Evolutionary conservation across 345 rosid genomes (phyloP), one percentile per base, ranked within the genome.

Genomic region (Brassica juncea): DNA sequence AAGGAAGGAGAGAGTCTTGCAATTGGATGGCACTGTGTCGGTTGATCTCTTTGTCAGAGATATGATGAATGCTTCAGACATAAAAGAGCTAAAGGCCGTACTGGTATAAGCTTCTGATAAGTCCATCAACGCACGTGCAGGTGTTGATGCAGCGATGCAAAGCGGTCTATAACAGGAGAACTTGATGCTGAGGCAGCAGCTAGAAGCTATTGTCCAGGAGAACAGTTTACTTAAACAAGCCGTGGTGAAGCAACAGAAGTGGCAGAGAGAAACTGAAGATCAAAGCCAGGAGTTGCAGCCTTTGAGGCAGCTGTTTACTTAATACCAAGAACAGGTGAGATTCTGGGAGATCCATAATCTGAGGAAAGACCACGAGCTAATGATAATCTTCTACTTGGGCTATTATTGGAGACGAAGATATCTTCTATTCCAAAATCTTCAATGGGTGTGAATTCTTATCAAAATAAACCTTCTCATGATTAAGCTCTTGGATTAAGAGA

Each of bases 291-390:
- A 92, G 68, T 68, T 92, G 79, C 90, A 90, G 85, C 89, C 85
- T 71, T 70, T 92, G 83, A 90, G 88, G 85, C 94, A 92, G 74
- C 69, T 92, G 69, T 85, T 89, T 10, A 66, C 92, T 68, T 92
- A 88, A 72, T 92, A 89, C 84, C 96, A 90, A 83, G 94, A 92
- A 52, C 97, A 92, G 69, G 7, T 92, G 84, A 90, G 90, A 83
- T 31, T 31, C 4, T 31, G 32, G 32, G 32, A 31, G 4, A 5
- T 31, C 5, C 32, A 31, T 31, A 31, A 31, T 31, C 32, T 31
- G 32, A 31, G 5, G 5, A 5, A 31, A 31, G 32, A 31, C 21
- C 32, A 5, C 32, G 32, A 31, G 32, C 32, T 31, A 31, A 31
- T 31, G 32, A 31, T 19, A 30, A 2, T 30, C 32, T 30, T 30